Evolutionary conservation across 129 eudicot genomes (phyloP).

Genomic region (Daucus carota): DNA sequence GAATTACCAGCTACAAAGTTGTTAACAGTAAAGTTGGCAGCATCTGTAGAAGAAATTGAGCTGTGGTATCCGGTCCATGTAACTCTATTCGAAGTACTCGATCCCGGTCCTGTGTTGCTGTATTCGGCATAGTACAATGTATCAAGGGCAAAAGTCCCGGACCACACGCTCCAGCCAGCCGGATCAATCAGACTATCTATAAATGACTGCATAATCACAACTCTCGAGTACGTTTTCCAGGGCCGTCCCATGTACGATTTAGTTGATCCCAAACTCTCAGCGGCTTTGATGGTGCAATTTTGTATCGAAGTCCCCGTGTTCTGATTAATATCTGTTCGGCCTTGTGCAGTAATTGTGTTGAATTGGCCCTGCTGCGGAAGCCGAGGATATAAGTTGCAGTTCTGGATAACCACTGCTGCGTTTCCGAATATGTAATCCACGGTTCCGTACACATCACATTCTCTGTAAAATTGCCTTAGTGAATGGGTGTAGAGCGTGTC

Average conservation of each 20-base stretch:
- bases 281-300: constrained; percentile 12
- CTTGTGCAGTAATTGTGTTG: constrained; percentile 31
- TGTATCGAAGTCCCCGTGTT: constrained; percentile 25
- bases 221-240: constrained; percentile 27
- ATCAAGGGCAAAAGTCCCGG: constrained; percentile 16
- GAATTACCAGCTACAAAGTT: constrained; percentile 13
- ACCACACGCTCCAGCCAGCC: constrained; percentile 27
- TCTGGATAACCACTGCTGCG: constrained; percentile 27
- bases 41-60: constrained; percentile 12
- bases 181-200: constrained; percentile 28
- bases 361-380: constrained; percentile 23
- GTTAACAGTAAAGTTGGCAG: constrained; percentile 20
- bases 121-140: constrained; percentile 31
- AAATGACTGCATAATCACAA: constrained; percentile 21
- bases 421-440: constrained; percentile 31
- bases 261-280: constrained; percentile 20
- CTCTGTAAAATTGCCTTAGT: constrained; percentile 28
- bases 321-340: constrained; percentile 23
- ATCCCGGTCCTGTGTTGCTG: constrained; percentile 25
- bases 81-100: constrained; percentile 20
- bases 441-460: constrained; percentile 33
- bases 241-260: constrained; percentile 27
- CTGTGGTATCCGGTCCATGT: constrained; percentile 25
- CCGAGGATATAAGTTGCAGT: constrained; percentile 21
- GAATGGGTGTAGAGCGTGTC: constrained; percentile 31